Evolutionary conservation across 1,284 basidiomycete species (phyloP).

Genomic region (Leccinum fallax): DNA sequence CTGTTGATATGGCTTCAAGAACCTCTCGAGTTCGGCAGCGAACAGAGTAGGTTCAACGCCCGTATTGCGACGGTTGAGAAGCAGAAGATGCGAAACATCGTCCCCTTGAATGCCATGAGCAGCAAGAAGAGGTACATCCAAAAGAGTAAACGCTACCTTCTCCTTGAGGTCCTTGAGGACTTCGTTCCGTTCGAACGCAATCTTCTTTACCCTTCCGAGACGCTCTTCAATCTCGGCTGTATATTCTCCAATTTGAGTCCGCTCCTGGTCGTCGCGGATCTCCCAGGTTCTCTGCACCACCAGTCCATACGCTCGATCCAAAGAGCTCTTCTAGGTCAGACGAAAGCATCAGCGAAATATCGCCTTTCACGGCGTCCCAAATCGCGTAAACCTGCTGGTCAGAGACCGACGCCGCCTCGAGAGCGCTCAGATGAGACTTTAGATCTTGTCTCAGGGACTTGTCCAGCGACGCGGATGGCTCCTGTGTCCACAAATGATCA

Average conservation of each 20-base stretch:
- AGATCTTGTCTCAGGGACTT: slow-evolving; percentile 79
- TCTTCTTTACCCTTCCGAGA: slow-evolving; percentile 76
- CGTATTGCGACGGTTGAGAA: slow-evolving; percentile 87
- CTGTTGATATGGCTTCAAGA: slow-evolving; percentile 88
- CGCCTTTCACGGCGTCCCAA: slow-evolving; percentile 74
- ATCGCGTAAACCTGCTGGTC: slow-evolving; percentile 77
- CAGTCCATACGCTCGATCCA: slow-evolving; percentile 54
- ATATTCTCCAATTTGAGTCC: slow-evolving; percentile 64
- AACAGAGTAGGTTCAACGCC: slow-evolving; percentile 89
- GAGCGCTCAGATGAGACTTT: slow-evolving; percentile 74
- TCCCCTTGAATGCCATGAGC: slow-evolving; percentile 59
- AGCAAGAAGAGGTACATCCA: neutral
- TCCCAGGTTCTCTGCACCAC: slow-evolving; percentile 55
- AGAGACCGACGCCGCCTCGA: slow-evolving; percentile 78
- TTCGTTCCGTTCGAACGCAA: slow-evolving; percentile 82
- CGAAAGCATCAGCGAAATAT: slow-evolving; percentile 69
- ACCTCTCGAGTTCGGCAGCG: slow-evolving; percentile 95
- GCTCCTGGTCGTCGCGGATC: slow-evolving; percentile 67
- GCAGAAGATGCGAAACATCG: slow-evolving; percentile 93
- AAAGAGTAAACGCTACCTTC: slow-evolving; percentile 53
- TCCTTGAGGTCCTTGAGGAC: slow-evolving; percentile 94
- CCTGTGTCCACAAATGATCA: slow-evolving; percentile 87
- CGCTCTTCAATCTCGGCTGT: slow-evolving; percentile 82
- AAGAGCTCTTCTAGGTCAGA: slow-evolving; percentile 75
- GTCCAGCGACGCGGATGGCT: slow-evolving; percentile 77